Evolutionary conservation across 139 green algal genomes (phyloP), one percentile per base, ranked within the genome.

Genomic region (Marvania coccoides): DNA sequence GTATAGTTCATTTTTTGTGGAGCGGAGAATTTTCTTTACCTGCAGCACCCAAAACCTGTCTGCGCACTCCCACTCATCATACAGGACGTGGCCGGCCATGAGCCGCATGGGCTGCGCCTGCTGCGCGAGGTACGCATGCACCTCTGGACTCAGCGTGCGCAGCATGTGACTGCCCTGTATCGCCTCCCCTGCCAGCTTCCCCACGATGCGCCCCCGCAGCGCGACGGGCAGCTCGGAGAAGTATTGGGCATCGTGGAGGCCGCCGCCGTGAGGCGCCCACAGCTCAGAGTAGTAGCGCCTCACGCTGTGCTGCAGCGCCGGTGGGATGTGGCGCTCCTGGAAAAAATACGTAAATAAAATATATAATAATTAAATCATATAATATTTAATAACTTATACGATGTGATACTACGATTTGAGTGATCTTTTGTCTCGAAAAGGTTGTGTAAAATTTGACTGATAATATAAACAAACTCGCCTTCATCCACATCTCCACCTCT

Each of bases 31-130:
- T n/a, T n/a, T n/a, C n/a, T n/a, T n/a, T n/a, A n/a, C 46, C 6
- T 54, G 46, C 35, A 70, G 30, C n/a, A 70, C 14, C 63, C 63
- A 70, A 15, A 70, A 58, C 6, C 24, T 26, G 24, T 70, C 63
- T 31, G 63, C 51, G 19, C 12, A 29, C 26, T 70, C 28, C 0
- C 63, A 38, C 46, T 70, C 45, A 33, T 45, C 35, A 28, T 13
- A 63, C 47, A 70, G 47, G 45, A 59, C 46, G 60, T 62, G 45
- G 2, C 63, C 63, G 33, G 63, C 28, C 8, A 63, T n/a, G 36
- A 70, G 7, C 10, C n/a, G 13, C 23, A 46, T 13, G 47, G 63
- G 63, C 3, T 19, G 10, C 30, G 19, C 33, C 24, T 14, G 13
- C 6, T 24, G 15, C 34, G 63, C 63, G 28, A 63, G 33, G 6